Evolutionary conservation across 768 basidiomycete species (phyloP).

Genomic region (Pholiota conissans): DNA sequence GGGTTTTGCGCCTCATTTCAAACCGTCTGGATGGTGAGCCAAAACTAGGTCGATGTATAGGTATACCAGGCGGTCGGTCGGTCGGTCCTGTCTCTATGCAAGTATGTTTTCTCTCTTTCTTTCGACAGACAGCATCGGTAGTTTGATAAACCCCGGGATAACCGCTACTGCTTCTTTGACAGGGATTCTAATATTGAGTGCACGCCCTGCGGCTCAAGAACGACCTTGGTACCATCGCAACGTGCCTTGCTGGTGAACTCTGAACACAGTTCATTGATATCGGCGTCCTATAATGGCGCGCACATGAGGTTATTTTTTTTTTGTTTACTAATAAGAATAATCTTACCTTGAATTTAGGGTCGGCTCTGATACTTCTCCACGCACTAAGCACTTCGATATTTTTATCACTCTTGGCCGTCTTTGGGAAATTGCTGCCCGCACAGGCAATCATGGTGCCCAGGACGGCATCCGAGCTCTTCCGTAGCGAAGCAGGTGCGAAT

Average conservation of each 20-base stretch:
- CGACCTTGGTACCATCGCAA: constrained; percentile 84
- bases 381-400: constrained; percentile 80
- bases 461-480: constrained; percentile 43
- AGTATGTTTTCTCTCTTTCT: not conserved
- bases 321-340: not conserved
- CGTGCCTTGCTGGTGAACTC: constrained; percentile 82
- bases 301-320: not conserved
- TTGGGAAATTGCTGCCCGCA: constrained; percentile 66
- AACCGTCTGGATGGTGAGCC: not conserved
- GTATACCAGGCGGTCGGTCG: not conserved
- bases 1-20: not conserved
- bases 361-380: constrained; percentile 74
- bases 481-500: constrained; percentile 43
- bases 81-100: not conserved
- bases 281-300: constrained; percentile 52
- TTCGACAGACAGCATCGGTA: not conserved
- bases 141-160: not conserved
- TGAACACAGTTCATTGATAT: constrained; percentile 75
- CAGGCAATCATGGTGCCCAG: constrained; percentile 63
- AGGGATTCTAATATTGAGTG: constrained; percentile 46
- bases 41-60: not conserved
- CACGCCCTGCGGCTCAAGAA: constrained; percentile 61
- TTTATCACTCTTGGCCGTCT: constrained; percentile 64
- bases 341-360: constrained; percentile 74
- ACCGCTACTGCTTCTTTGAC: constrained; percentile 25